Evolutionary conservation across 2,329 filamentous ascomycete species (phyloP).

Genomic region (Nectriaceae sp.): DNA sequence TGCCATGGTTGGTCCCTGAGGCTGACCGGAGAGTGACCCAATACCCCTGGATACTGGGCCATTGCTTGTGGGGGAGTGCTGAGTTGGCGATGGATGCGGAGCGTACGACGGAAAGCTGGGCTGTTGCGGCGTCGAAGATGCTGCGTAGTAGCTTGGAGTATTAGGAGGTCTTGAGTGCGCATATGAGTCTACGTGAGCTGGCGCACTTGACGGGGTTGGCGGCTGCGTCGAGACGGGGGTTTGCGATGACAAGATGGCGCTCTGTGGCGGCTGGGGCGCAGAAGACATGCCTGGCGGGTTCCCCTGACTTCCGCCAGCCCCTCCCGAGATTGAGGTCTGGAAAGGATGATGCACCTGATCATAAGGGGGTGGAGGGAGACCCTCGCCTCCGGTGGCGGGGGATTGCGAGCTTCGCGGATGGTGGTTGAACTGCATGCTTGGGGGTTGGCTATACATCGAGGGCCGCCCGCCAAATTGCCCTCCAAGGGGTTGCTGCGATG

Average conservation of each 20-base stretch:
- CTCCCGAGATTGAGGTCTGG: conserved; percentile 55
- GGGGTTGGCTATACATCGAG: conserved; percentile 50
- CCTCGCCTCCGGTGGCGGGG: conserved; percentile 59
- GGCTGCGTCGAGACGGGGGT: conserved; percentile 41
- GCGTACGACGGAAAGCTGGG: conserved; percentile 47
- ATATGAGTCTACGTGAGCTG: conserved; percentile 62
- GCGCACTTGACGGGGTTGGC: conserved; percentile 50
- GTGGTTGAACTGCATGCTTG: conserved; percentile 44
- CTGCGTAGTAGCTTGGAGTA: conserved; percentile 63
- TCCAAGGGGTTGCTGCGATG: conserved; percentile 30
- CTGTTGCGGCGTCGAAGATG: conserved; percentile 50
- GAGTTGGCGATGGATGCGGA: conserved; percentile 36
- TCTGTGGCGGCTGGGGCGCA: conserved; percentile 30
- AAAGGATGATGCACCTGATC: conserved; percentile 68
- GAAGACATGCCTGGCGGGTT: conserved; percentile 30
- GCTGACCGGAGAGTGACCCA: conserved; percentile 31
- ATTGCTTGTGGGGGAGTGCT: conserved; percentile 49
- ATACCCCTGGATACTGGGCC: conserved; percentile 41
- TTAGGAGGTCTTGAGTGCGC: conserved; percentile 52
- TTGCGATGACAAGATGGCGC: conserved; percentile 29
- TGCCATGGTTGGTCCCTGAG: conserved; percentile 33
- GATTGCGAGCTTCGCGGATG: conserved; percentile 38
- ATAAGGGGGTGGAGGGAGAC: conserved; percentile 67
- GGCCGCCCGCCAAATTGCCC: conserved; percentile 31
- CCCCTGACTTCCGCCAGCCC: conserved; percentile 43